Evolutionary conservation across 768 basidiomycete species (phyloP).

Genomic region (Termitomyces sp.): DNA sequence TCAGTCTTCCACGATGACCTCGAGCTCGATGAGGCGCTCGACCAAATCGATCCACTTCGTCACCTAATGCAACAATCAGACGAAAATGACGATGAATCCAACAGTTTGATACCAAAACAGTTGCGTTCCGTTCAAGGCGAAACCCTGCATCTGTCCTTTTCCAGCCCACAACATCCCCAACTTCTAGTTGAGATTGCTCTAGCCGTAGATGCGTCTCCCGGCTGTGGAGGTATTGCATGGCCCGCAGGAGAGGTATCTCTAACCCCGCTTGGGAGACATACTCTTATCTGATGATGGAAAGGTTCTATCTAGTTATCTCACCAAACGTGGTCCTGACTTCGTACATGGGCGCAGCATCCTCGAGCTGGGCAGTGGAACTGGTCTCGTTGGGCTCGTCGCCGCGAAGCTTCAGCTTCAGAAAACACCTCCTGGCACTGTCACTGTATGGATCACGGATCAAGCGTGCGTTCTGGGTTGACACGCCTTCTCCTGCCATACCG

Average conservation of each 20-base stretch:
- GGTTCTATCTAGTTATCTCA: constrained; percentile 77
- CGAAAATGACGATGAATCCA: constrained; percentile 20
- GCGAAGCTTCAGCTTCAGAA: constrained; percentile 38
- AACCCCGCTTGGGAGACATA: neutral
- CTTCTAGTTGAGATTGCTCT: constrained; percentile 41
- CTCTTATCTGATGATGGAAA: constrained; percentile 24
- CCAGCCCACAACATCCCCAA: constrained; percentile 11
- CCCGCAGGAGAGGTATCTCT: constrained; percentile 77
- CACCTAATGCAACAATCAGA: constrained; percentile 44
- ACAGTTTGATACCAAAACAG: constrained; percentile 46
- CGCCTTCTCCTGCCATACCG: neutral
- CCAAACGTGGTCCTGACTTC: constrained; percentile 42
- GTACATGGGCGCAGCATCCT: constrained; percentile 56
- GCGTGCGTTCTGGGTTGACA: constrained; percentile 46
- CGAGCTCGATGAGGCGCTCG: constrained; percentile 48
- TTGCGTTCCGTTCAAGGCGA: constrained; percentile 43
- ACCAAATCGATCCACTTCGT: constrained; percentile 52
- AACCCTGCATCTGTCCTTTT: constrained; percentile 39
- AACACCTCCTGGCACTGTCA: constrained; percentile 34
- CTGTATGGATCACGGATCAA: constrained; percentile 88
- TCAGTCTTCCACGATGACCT: constrained; percentile 24
- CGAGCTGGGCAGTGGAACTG: constrained; percentile 90
- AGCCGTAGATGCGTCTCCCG: constrained; percentile 72
- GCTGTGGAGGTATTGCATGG: constrained; percentile 92
- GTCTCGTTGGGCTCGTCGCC: constrained; percentile 84